Conservation (phyloP, 1,284 basidiomycete genomes). For the Macrocystidia cucumis region DNA sequence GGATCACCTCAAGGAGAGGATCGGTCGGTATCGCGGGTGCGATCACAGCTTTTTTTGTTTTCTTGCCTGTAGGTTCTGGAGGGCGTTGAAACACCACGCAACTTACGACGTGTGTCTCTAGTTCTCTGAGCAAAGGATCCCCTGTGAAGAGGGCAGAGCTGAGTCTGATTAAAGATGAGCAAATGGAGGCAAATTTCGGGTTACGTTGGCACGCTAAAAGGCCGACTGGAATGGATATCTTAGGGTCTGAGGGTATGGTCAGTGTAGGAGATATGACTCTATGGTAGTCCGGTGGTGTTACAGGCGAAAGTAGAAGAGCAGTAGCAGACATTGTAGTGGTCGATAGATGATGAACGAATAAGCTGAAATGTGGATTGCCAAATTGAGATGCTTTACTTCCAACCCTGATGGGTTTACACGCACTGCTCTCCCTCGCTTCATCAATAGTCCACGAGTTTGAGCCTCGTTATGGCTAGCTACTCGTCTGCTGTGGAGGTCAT, state of each 20-base stretch:
- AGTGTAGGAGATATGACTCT: slow-evolving; percentile 53
- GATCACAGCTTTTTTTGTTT: slow-evolving; percentile 46
- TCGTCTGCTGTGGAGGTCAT: background rate
- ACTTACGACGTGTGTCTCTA: slow-evolving; percentile 48
- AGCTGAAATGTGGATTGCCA: background rate
- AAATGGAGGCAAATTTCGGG: slow-evolving; percentile 10
- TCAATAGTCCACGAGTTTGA: background rate
- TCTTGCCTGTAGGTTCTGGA: slow-evolving; percentile 33
- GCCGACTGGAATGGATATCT: slow-evolving; percentile 55
- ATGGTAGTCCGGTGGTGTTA: slow-evolving; percentile 52
- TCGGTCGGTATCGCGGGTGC: slow-evolving; percentile 33
- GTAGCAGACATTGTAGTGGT: slow-evolving; percentile 20
- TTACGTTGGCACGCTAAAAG: slow-evolving; percentile 68
- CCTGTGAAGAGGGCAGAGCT: slow-evolving; percentile 34
- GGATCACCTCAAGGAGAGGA: slow-evolving; percentile 53
- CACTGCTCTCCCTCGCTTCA: background rate
- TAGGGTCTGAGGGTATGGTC: slow-evolving; percentile 39
- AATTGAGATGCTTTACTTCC: background rate
- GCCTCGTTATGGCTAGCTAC: slow-evolving; percentile 3
- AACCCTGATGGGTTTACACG: background rate
- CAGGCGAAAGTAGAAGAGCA: slow-evolving; percentile 28
- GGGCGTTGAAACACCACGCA: slow-evolving; percentile 34
- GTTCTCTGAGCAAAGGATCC: slow-evolving; percentile 52
- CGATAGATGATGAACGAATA: slow-evolving; percentile 5
- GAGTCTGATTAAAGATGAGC: slow-evolving; percentile 7